Conservation (phyloP, 805 yeast genomes). For the fission yeast (Schizosaccharomyces pombe) region DNA sequence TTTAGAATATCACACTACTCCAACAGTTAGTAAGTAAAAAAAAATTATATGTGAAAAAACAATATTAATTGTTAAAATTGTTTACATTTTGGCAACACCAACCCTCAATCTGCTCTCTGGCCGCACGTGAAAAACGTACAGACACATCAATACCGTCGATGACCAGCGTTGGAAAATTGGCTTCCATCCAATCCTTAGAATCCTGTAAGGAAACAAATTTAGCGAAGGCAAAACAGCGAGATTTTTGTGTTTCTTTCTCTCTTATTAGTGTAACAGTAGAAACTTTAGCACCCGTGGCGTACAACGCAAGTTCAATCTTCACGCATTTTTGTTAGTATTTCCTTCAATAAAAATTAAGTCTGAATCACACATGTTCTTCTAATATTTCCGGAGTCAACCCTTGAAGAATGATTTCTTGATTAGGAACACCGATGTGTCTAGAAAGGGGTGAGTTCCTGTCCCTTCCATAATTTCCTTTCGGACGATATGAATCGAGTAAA, state of each 20-base stretch:
- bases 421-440: not conserved
- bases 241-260: not conserved
- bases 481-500: too few species aligned
- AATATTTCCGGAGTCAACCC: not conserved
- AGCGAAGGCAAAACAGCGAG: not conserved
- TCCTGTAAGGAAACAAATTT: not conserved
- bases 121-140: not conserved
- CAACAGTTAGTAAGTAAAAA: not conserved
- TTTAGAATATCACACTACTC: not conserved
- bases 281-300: not conserved
- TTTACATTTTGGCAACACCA: not conserved
- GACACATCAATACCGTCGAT: not conserved
- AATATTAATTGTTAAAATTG: not conserved
- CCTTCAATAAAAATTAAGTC: not conserved
- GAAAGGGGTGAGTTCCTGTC: not conserved
- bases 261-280: not conserved
- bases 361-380: not conserved
- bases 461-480: not conserved
- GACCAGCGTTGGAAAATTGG: not conserved
- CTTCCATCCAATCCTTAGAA: not conserved
- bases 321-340: not conserved
- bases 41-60: too few species aligned
- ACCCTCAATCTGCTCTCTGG: not conserved
- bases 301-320: not conserved
- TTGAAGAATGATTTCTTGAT: not conserved